Percentiles rank a stretch among this genome's conserved stretches.
These are phyloP conservation scores for Zopfia rhizophila DNA, from an alignment of 2,329 filamentous ascomycete genomes.

Conservation along the genomic window DNA sequence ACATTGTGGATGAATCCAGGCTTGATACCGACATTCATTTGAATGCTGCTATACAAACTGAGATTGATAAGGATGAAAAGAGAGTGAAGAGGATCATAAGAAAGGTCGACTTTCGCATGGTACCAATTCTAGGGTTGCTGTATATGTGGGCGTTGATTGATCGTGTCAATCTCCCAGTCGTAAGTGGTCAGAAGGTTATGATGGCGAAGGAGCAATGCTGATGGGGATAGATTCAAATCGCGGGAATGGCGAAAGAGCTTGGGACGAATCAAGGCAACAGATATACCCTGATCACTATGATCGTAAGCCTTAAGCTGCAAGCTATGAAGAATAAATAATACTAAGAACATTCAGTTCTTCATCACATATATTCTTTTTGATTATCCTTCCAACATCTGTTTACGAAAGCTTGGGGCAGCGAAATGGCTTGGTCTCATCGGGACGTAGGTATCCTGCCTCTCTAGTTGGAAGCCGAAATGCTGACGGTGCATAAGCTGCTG, in stretches of 20 bases:
- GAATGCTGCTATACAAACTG: constrained; percentile 19
- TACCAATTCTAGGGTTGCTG: constrained; percentile 21
- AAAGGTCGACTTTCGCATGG: constrained; percentile 23
- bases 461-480: no score
- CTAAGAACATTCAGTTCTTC: constrained; percentile 18
- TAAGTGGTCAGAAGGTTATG: background rate
- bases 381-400: no score
- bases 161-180: constrained; percentile 20
- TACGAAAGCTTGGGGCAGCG: constrained; percentile 10
- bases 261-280: constrained; percentile 21
- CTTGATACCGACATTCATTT: constrained; percentile 21
- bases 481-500: no score
- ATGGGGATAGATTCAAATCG: constrained; percentile 5
- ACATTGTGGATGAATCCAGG: constrained; percentile 21
- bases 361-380: constrained; percentile 22
- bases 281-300: constrained; percentile 24
- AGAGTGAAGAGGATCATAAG: constrained; percentile 20
- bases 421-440: constrained; percentile 12
- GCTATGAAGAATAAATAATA: background rate
- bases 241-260: constrained; percentile 19
- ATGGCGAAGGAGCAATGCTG: background rate
- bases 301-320: background rate
- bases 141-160: constrained; percentile 27
- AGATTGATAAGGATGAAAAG: constrained; percentile 21
- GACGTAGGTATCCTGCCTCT: constrained; percentile 1